Evolutionary conservation across 2,329 filamentous ascomycete species (phyloP), one percentile per base, ranked within the genome.

Genomic region (Geosmithia morbida): DNA sequence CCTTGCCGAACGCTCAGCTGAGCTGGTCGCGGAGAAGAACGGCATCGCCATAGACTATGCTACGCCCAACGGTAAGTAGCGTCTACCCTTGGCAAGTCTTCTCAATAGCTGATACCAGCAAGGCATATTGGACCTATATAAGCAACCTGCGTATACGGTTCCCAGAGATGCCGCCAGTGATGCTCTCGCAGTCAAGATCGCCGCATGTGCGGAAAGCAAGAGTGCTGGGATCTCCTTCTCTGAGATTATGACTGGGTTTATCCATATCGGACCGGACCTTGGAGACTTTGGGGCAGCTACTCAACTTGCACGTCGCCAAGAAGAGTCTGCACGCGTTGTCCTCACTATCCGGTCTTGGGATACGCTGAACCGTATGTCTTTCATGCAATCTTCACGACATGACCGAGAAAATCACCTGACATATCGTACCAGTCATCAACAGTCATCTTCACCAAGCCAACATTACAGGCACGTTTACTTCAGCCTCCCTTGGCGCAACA

Each of bases 231-330:
- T 81, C 47, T 73, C 72, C 20, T 83, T 83, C 55, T 75, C 74
- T 0, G 79, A 83, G 57, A 71, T 81, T 49, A 81, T 83, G 77
- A 69, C 72, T 7, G 79, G 79, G 10, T 75, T 74, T 52, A 67
- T 84, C 22, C 74, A 79, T 79, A 74, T 51, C 66, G 48, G 48
- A 10, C 20, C 26, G 13, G 48, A 49, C 43, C 11, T 49, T 4
- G 44, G 20, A 10, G 48, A 49, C 26, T 49, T 49, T 29, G 17
- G 46, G n/a, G 39, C 18, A 14, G 33, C 48, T 5, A 46, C 48
- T n/a, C 19, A 49, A 16, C 44, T 49, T 19, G 48, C 44, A 16
- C 37, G 41, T 7, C 43, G 44, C 29, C 48, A 37, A 14, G 18
- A 39, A 40, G 48, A 49, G 43, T 30, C 39, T 19, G 43, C 48